Evolutionary conservation across 2,329 filamentous ascomycete genomes (phyloP).

Genomic region (Hypoxylon sp.): DNA sequence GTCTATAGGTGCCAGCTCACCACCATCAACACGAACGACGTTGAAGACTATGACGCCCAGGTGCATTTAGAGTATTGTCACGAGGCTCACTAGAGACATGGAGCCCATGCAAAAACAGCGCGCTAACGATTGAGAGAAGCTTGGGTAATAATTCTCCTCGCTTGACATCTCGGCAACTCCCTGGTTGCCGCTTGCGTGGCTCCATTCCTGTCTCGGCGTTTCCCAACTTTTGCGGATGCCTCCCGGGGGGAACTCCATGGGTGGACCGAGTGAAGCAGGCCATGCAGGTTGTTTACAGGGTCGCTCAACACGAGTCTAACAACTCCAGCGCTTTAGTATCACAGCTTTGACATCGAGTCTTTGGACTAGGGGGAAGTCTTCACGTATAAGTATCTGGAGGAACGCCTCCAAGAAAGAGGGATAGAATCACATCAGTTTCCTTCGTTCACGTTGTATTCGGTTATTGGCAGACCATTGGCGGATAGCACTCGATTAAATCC

Average conservation of each 20-base stretch:
- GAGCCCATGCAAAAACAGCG: background rate
- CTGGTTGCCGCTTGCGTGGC: constrained; percentile 26
- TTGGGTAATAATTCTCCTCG: constrained; percentile 1
- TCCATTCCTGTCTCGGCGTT: constrained; percentile 25
- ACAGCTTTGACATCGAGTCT: constrained; percentile 7
- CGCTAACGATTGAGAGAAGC: background rate
- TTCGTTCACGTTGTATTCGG: constrained; percentile 11
- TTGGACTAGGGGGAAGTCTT: constrained; percentile 2
- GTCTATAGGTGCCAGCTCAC: no score
- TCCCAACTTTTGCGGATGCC: constrained; percentile 15
- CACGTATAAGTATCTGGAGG: constrained; percentile 32
- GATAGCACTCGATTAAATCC: constrained; percentile 10
- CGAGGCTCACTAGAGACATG: background rate
- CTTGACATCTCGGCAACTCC: constrained; percentile 22
- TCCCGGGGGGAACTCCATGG: constrained; percentile 17
- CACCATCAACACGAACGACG: background rate
- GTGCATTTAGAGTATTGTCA: background rate
- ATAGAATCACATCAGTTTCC: constrained; percentile 24
- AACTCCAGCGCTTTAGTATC: constrained; percentile 23
- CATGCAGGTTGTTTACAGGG: constrained; percentile 26
- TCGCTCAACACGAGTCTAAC: constrained; percentile 14
- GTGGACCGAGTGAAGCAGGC: constrained; percentile 27
- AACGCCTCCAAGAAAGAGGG: constrained; percentile 13
- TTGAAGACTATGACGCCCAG: background rate
- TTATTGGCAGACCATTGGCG: constrained; percentile 14